phyloP scores from a whole-genome alignment of 75 land plant species.

The Adiantum capillusveneris region DNA sequence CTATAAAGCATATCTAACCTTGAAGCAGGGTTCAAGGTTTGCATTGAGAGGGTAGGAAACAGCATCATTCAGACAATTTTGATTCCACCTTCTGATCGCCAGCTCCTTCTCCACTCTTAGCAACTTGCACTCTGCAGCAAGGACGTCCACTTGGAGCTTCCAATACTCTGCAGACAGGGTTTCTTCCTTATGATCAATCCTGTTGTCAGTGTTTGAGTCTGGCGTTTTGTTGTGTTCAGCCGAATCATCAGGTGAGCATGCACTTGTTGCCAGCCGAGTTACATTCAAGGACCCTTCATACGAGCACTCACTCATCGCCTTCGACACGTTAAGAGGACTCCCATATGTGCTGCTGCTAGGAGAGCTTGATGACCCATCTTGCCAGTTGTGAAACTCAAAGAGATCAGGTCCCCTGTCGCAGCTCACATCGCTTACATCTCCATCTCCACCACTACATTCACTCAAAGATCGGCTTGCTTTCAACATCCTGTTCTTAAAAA shows the following conservation, averaged over 20 bases:
- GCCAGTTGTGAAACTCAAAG: too few relatives aligned
- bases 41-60: not conserved
- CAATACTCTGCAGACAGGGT: constrained; percentile 25
- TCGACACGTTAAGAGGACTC: not conserved
- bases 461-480: too few relatives aligned
- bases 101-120: constrained; percentile 69
- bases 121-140: constrained; percentile 70
- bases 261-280: not conserved
- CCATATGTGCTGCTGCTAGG: not conserved
- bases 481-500: too few relatives aligned
- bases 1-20: not conserved
- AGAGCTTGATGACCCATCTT: too few relatives aligned
- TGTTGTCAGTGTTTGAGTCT: not conserved
- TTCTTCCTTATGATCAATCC: constrained; percentile 2
- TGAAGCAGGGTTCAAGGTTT: not conserved
- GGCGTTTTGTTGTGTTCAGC: not conserved
- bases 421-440: too few relatives aligned
- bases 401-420: too few relatives aligned
- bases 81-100: constrained; percentile 45
- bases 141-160: constrained; percentile 58
- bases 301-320: not conserved
- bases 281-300: not conserved
- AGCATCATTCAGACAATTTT: constrained; percentile 16
- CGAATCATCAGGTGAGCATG: not conserved
- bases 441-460: too few relatives aligned